A percentile compares a stretch with the other conserved stretches of the same genome.
Conservation (phyloP, 768 basidiomycete genomes). For the Boletales sp. region DNA sequence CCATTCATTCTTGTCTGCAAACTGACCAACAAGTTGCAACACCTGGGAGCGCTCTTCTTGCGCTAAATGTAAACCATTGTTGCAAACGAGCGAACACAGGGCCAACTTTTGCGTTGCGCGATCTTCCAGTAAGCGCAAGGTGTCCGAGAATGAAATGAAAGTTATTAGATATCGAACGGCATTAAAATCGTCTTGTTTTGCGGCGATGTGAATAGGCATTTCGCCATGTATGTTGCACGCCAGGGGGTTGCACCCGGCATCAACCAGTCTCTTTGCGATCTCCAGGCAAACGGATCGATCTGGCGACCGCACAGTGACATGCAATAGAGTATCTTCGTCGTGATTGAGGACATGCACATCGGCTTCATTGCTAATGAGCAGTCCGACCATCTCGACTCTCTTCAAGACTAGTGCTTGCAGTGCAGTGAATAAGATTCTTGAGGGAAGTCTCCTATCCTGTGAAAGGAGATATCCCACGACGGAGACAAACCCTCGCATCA, state of each 20-base stretch:
- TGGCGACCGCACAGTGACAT: background rate
- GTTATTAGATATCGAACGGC: background rate
- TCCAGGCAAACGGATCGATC: background rate
- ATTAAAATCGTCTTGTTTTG: background rate
- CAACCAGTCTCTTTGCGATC: background rate
- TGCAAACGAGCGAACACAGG: background rate
- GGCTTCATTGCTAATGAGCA: constrained; percentile 1
- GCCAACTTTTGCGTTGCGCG: background rate
- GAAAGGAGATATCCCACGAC: background rate
- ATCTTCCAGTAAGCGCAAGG: background rate
- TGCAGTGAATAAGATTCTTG: background rate
- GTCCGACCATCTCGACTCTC: constrained; percentile 2
- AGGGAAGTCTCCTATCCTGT: background rate
- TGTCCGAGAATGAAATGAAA: background rate
- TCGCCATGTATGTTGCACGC: background rate
- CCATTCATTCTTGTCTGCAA: background rate
- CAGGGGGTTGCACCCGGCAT: background rate
- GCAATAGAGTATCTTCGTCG: background rate
- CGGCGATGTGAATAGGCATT: background rate
- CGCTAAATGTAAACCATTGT: background rate
- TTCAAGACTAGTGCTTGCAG: background rate
- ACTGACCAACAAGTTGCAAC: background rate
- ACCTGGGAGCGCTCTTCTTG: background rate
- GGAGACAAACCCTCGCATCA: background rate
- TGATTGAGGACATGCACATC: background rate